Evolutionary conservation across 805 yeast genomes (phyloP).

Genomic region (Candida schatavii): DNA sequence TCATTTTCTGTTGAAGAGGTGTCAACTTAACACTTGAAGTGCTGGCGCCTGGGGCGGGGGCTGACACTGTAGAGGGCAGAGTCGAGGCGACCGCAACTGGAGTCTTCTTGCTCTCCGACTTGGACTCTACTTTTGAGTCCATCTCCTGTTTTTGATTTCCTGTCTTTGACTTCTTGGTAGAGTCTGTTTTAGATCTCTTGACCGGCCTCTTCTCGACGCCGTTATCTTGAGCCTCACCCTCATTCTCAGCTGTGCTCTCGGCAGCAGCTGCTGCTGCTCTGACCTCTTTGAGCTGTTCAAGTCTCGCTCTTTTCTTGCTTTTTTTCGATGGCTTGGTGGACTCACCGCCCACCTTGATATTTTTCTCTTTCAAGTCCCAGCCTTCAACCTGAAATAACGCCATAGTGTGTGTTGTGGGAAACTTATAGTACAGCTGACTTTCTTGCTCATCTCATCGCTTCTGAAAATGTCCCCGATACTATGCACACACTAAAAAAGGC

Average conservation of each 20-base stretch:
- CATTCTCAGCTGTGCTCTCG: slow-evolving; percentile 6
- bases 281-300: slow-evolving; percentile 10
- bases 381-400: slow-evolving; percentile 78
- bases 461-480: not conserved
- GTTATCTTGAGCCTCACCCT: not conserved
- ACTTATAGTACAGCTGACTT: no score
- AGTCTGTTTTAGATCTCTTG: slow-evolving; percentile 1
- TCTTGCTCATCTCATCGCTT: not conserved
- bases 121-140: slow-evolving; percentile 5
- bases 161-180: slow-evolving; percentile 5
- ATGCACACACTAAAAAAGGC: no score
- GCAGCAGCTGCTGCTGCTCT: slow-evolving; percentile 4
- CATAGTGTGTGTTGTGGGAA: slow-evolving; percentile 46
- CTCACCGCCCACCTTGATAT: slow-evolving; percentile 46
- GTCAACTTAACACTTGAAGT: slow-evolving; percentile 53
- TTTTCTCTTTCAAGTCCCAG: slow-evolving; percentile 63
- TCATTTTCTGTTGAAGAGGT: slow-evolving; percentile 92
- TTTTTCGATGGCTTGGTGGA: slow-evolving; percentile 25
- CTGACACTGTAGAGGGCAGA: slow-evolving; percentile 12
- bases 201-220: not conserved
- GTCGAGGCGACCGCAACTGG: slow-evolving; percentile 7
- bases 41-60: slow-evolving; percentile 13
- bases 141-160: slow-evolving; percentile 8
- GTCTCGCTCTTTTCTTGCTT: slow-evolving; percentile 19
- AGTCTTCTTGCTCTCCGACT: slow-evolving; percentile 1